Base-by-base conservation (phyloP, 2,329 filamentous ascomycete species). In the Monilinia aucupariae region DNA sequence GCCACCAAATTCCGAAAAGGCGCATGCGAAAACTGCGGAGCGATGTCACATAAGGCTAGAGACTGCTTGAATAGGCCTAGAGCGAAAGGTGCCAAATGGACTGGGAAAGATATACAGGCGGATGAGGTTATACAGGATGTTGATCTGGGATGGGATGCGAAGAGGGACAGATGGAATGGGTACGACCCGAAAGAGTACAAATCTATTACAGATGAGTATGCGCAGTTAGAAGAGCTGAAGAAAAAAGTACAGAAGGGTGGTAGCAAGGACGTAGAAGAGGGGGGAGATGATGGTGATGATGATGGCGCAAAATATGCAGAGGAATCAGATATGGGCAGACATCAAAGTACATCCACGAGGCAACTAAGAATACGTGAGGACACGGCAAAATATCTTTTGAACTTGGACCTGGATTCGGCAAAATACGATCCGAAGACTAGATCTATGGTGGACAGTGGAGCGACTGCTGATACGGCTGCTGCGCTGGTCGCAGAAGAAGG, bases 1-100 rank as follows among this genome's bases (percentile, higher is more conserved):
- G 92, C 93, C 58, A 99, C 94, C 68, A 99, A 97, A 74, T 99
- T 90, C 75, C 90, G 96, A 68, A 99, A 97, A 79, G 94, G 96
- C 73, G 93, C 94, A 60, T 99, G 94, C 78, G 93, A 97, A 77
- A 99, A 99, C 78, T 99, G 94, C 78, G 94, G 94, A 71, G 88
- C 92, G 64, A 96, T 97, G 90, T 92, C 90, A 68, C 94, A 99
- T 78, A 96, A 96, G 78, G 89, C 86, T 59, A 96, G 96, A 74
- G 93, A 97, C 73, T 99, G 94, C 74, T 78, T 99, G 58, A 91
- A 88, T 72, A 84, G 94, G 61, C 94, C 92, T 37, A 85, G 94
- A 64, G 96, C 96, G 59, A 86, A 88, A 63, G 93, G 94, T 66
- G 94, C 94, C 13, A 92, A 88, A 74, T 97, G 89, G 86, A 96